These are phyloP conservation scores for Quercus dentata DNA, from an alignment of 306 rosid species.

Conservation along the genomic window DNA sequence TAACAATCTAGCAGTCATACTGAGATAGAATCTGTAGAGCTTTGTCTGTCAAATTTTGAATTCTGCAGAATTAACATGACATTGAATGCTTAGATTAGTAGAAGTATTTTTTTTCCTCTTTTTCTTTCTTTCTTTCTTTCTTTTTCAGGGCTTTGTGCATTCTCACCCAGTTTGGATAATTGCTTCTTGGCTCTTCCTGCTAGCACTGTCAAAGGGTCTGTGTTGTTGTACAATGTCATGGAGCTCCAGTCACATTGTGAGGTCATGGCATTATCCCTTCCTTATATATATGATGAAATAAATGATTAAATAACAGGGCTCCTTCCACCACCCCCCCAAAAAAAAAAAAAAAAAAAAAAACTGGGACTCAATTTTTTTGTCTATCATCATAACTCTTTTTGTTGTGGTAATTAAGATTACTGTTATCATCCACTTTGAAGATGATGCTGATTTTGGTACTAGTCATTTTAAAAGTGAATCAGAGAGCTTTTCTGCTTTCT, in stretches of 20 bases:
- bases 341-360: not conserved
- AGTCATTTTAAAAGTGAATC: not conserved
- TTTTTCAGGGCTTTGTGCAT: conserved; percentile 73
- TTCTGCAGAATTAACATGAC: conserved; percentile 3
- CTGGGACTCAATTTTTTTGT: not conserved
- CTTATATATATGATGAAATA: conserved; percentile 5
- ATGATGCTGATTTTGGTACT: not conserved
- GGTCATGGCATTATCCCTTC: conserved; percentile 49
- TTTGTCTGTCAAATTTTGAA: not conserved
- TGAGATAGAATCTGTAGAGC: not conserved
- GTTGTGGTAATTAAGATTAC: not conserved
- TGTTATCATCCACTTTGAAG: not conserved
- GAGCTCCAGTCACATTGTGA: conserved; percentile 83
- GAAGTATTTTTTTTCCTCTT: not conserved
- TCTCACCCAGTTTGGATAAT: conserved; percentile 77
- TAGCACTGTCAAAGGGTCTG: conserved; percentile 76
- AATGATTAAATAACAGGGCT: conserved; percentile 10
- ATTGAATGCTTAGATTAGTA: conserved; percentile 6
- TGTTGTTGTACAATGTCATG: conserved; percentile 84
- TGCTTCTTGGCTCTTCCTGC: conserved; percentile 96
- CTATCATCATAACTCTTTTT: not conserved
- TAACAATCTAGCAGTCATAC: not conserved
- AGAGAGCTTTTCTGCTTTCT: not conserved
- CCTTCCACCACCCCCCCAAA: not conserved
- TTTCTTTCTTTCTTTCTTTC: no score